Conservation (phyloP, 2,329 filamentous ascomycete genomes). For the Penicillium sp. region DNA sequence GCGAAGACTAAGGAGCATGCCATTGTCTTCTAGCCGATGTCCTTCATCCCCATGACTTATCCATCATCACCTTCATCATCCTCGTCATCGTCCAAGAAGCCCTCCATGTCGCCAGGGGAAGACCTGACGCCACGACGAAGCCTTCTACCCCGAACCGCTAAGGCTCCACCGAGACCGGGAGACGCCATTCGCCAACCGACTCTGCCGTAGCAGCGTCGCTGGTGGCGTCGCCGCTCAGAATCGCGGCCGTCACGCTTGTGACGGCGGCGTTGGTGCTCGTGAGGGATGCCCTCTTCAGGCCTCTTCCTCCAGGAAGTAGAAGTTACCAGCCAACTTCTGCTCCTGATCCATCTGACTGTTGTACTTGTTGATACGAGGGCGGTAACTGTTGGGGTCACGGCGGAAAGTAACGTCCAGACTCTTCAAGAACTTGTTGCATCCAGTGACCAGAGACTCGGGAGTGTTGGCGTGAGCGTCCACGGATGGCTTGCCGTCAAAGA, state of each 20-base stretch:
- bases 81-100: constrained; percentile 58
- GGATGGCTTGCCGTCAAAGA: constrained; percentile 94
- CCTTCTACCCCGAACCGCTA: constrained; percentile 34
- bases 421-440: constrained; percentile 96
- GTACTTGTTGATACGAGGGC: constrained; percentile 97
- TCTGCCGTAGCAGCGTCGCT: constrained; percentile 35
- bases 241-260: constrained; percentile 40
- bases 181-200: constrained; percentile 41
- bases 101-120: constrained; percentile 56
- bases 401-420: constrained; percentile 98
- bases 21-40: constrained; percentile 59
- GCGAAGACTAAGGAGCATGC: constrained; percentile 54
- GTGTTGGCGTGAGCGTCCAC: constrained; percentile 83
- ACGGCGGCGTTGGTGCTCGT: constrained; percentile 42
- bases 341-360: constrained; percentile 96
- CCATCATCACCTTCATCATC: constrained; percentile 64
- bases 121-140: constrained; percentile 29
- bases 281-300: constrained; percentile 66
- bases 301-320: constrained; percentile 95
- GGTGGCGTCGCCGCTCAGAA: constrained; percentile 37
- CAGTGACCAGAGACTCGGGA: constrained; percentile 88
- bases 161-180: constrained; percentile 48
- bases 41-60: constrained; percentile 60
- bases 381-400: constrained; percentile 92
- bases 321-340: constrained; percentile 92